Evolutionary conservation across 371 early-diverging fungal species (phyloP).

Genomic region (Rhizopus delemar): DNA sequence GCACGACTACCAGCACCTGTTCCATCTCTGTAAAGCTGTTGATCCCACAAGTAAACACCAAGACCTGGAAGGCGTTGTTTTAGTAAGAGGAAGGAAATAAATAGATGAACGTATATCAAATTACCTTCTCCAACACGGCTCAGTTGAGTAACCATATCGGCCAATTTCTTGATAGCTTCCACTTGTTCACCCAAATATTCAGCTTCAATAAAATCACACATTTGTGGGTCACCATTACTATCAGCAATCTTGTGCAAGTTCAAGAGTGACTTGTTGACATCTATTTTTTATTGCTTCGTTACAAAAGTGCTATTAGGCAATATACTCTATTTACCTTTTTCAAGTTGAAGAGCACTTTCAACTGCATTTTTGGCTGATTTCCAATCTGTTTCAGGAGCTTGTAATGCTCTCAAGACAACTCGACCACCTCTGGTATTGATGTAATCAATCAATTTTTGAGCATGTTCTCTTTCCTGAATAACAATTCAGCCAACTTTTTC

Average conservation of each 20-base stretch:
- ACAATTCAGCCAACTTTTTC: too few relatives aligned
- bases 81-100: too few relatives aligned
- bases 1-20: slow-evolving; percentile 52
- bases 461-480: slow-evolving; percentile 59
- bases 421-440: slow-evolving; percentile 60
- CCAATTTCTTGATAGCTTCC: slow-evolving; percentile 66
- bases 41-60: slow-evolving; percentile 68
- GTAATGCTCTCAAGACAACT: slow-evolving; percentile 50
- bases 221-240: slow-evolving; percentile 65
- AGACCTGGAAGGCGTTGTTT: slow-evolving; percentile 5
- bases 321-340: slow-evolving; percentile 44
- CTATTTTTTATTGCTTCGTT: slow-evolving; percentile 20
- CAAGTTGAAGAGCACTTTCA: slow-evolving; percentile 68
- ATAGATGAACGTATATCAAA: too few relatives aligned
- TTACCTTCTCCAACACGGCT: slow-evolving; percentile 61
- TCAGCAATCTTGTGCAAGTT: slow-evolving; percentile 67
- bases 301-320: neutral
- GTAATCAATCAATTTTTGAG: slow-evolving; percentile 57
- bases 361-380: slow-evolving; percentile 66
- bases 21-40: slow-evolving; percentile 54
- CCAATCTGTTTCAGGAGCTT: slow-evolving; percentile 64
- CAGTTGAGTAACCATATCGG: slow-evolving; percentile 68
- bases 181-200: slow-evolving; percentile 68
- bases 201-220: slow-evolving; percentile 69
- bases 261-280: slow-evolving; percentile 71